These are phyloP conservation scores for Botryosphaeria dothidea DNA, from an alignment of 2,329 filamentous ascomycete species.

Conservation along the genomic window DNA sequence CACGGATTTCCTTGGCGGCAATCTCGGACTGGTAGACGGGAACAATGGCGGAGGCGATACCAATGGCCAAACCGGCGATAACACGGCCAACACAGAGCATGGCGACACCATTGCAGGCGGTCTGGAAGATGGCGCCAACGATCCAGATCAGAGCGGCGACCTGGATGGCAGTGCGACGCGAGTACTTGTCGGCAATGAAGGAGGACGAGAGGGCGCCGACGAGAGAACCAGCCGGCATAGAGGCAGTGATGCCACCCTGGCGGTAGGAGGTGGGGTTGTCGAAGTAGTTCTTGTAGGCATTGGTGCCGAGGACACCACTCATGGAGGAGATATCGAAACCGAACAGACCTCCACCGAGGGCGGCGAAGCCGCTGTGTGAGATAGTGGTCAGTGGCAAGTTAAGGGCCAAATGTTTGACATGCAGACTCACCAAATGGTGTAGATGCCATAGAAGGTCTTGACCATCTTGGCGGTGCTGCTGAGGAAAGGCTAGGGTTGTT, in stretches of 20 bases:
- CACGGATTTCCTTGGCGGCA: slow-evolving; percentile 46
- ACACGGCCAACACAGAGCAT: slow-evolving; percentile 64
- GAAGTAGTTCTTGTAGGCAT: slow-evolving; percentile 24
- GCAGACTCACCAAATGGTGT: slow-evolving; percentile 58
- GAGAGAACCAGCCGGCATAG: slow-evolving; percentile 41
- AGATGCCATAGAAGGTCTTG: slow-evolving; percentile 44
- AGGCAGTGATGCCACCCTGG: slow-evolving; percentile 36
- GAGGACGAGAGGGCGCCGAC: slow-evolving; percentile 39
- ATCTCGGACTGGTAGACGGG: slow-evolving; percentile 95
- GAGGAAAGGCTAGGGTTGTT: background rate
- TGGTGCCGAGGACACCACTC: slow-evolving; percentile 53
- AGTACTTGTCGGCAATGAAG: slow-evolving; percentile 38
- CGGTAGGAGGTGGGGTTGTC: slow-evolving; percentile 21
- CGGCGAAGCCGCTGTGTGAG: background rate
- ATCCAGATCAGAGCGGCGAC: slow-evolving; percentile 39
- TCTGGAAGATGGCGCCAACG: slow-evolving; percentile 31
- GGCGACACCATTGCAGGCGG: slow-evolving; percentile 24
- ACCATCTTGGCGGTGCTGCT: background rate
- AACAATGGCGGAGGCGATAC: slow-evolving; percentile 86
- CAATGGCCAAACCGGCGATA: slow-evolving; percentile 81
- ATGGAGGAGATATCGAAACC: slow-evolving; percentile 60
- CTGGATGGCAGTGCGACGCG: slow-evolving; percentile 36
- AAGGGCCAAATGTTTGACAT: slow-evolving; percentile 49
- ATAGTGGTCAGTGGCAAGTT: background rate
- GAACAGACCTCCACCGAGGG: slow-evolving; percentile 33